Base-by-base conservation (phyloP, 23 red algal genomes). In the Chondrus crispus region DNA sequence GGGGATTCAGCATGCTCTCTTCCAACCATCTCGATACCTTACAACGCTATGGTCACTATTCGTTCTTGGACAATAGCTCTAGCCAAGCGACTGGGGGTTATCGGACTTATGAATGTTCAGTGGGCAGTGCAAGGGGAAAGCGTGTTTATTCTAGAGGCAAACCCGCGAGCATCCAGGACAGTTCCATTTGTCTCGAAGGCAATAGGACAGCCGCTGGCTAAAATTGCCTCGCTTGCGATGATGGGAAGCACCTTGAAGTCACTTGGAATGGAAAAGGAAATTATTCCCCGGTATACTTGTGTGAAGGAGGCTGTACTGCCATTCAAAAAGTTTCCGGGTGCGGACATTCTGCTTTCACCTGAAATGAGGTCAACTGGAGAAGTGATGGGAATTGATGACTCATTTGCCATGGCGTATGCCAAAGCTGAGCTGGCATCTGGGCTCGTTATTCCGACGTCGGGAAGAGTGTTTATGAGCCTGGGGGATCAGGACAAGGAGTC, bases 301-400 rank as follows among this genome's bases (percentile, higher is more conserved):
- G 97, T 99, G 16, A 99, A 99, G 57, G 97, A 99, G 84, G 91
- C 93, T 8, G 97, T 99, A 42, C 90, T 99, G 16, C 97, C 97
- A 6, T 99, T 99, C 88, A 92, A 92, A 50, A 99, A 99, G 68
- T 99, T 99, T 55, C 83, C 94, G 45, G 92, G 91, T n/a, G 95
- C 94, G 36, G 97, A 99, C 66, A 93, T 95, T 64, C 85, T 99
- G n/a, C 85, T 99, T 33, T 95, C 90, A 41, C 97, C 97, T 46
- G 97, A 99, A 62, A 99, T 99, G 97, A 74, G 97, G 46, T 96
- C 94, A 19, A 99, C 97, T n/a, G 97, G 97, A 42, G 97, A 99
- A 91, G 97, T 99, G 18, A 99, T 99, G 97, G 97, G 97, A 16
- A 95, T 95, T 76, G 97, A 96, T 89, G 92, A 88, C 42, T 93